These are phyloP conservation scores for Aspergillus sclerotialis DNA, from an alignment of 2,329 filamentous ascomycete genomes.

Conservation along the genomic window DNA sequence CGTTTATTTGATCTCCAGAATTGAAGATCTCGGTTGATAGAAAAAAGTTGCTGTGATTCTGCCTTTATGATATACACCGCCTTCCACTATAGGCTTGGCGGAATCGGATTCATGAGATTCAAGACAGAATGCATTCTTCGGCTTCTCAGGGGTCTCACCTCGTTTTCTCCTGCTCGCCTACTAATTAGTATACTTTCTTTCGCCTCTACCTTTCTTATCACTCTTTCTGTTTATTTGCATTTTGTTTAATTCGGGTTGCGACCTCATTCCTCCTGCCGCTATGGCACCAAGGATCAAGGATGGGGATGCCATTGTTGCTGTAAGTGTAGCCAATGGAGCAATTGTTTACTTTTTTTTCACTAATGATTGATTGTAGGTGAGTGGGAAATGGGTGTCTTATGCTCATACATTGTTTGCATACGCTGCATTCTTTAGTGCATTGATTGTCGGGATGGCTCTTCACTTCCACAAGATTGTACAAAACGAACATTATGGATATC, in stretches of 20 bases:
- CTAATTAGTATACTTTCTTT: slow-evolving; percentile 13
- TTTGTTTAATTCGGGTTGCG: slow-evolving; percentile 5
- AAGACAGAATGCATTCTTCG: slow-evolving; percentile 15
- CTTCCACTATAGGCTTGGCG: slow-evolving; percentile 13
- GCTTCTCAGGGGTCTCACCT: slow-evolving; percentile 23
- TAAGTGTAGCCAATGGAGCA: slow-evolving; percentile 30
- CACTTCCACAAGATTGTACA: slow-evolving; percentile 97
- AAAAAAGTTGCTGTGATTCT: slow-evolving; percentile 20
- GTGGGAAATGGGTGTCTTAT: slow-evolving; percentile 86
- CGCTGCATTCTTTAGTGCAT: slow-evolving; percentile 73
- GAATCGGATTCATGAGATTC: slow-evolving; percentile 10
- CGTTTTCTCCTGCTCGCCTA: slow-evolving; percentile 12
- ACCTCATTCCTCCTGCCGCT: slow-evolving; percentile 21
- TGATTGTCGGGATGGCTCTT: slow-evolving; percentile 70
- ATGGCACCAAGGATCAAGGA: slow-evolving; percentile 59
- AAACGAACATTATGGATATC: slow-evolving; percentile 93
- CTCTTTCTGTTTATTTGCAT: slow-evolving; percentile 5
- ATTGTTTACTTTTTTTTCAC: slow-evolving; percentile 15
- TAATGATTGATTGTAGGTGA: slow-evolving; percentile 47
- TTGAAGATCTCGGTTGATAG: background rate
- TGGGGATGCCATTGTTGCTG: slow-evolving; percentile 55
- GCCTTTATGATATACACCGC: slow-evolving; percentile 10
- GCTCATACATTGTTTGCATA: slow-evolving; percentile 80
- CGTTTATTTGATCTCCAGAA: slow-evolving; percentile 5
- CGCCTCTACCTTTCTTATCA: slow-evolving; percentile 6